A percentile compares a stretch with the other conserved stretches of the same genome.
Conservation (phyloP, 192 early-diverging fungal genomes). For the Podila epicladia region DNA sequence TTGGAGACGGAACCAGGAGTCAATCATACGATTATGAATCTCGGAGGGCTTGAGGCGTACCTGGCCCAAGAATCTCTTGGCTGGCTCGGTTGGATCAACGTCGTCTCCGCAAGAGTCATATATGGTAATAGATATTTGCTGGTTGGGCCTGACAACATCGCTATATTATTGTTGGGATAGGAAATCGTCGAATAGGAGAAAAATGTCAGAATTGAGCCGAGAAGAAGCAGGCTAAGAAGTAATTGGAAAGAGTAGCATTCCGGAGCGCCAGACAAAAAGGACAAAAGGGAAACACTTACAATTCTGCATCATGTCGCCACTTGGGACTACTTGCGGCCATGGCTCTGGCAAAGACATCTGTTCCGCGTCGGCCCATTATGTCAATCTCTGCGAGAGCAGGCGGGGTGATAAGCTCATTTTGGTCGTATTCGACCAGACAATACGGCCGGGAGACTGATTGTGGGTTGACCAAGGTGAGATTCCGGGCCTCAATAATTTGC, state of each 20-base stretch:
- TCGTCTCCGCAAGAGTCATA: slow-evolving; percentile 52
- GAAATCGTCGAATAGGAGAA: background rate
- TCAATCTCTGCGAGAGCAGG: slow-evolving; percentile 22
- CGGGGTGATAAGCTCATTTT: slow-evolving; percentile 47
- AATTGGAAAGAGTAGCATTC: background rate
- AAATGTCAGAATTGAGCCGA: background rate
- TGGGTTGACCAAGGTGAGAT: slow-evolving; percentile 49
- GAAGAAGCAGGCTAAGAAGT: background rate
- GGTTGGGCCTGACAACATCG: slow-evolving; percentile 52
- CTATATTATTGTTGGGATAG: slow-evolving; percentile 11
- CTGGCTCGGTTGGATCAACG: slow-evolving; percentile 12
- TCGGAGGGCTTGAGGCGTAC: slow-evolving; percentile 54
- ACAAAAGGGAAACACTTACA: slow-evolving; percentile 39
- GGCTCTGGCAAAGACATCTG: slow-evolving; percentile 48
- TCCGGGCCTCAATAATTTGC: slow-evolving; percentile 54
- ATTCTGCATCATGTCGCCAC: slow-evolving; percentile 52
- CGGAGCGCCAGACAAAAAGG: background rate
- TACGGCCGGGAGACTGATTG: slow-evolving; percentile 41
- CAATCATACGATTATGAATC: slow-evolving; percentile 53
- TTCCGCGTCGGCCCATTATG: slow-evolving; percentile 26
- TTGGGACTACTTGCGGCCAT: slow-evolving; percentile 55
- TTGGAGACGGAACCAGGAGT: slow-evolving; percentile 54
- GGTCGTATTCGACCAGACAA: slow-evolving; percentile 54
- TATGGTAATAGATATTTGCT: slow-evolving; percentile 44
- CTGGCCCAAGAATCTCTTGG: slow-evolving; percentile 55